A percentile compares a stretch with the other conserved stretches of the same genome.
Evolutionary conservation across 495 filamentous ascomycete species (phyloP).

Genomic region (Tuber borchii): DNA sequence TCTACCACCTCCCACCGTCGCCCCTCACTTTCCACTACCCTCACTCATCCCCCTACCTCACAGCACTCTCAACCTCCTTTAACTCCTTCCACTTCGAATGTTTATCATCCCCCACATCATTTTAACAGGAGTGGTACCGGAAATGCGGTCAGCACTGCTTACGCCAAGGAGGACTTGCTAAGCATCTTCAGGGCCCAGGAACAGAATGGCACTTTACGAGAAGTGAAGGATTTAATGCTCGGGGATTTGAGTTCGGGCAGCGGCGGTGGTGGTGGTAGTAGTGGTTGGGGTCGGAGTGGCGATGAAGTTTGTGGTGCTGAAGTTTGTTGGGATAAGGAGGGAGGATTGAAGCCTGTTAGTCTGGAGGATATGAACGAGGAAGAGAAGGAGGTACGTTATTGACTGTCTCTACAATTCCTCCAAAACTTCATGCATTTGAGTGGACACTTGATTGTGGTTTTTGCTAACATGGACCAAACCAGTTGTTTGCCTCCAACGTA

Average conservation of each 20-base stretch:
- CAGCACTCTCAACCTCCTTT: slow-evolving; percentile 48
- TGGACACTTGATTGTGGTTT: background rate
- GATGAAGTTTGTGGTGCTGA: slow-evolving; percentile 68
- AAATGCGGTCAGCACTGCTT: slow-evolving; percentile 54
- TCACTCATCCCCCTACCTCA: slow-evolving; percentile 53
- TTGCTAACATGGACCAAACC: slow-evolving; percentile 36
- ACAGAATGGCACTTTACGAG: slow-evolving; percentile 52
- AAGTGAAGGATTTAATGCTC: slow-evolving; percentile 61
- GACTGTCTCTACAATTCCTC: slow-evolving; percentile 17
- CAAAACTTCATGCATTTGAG: slow-evolving; percentile 10
- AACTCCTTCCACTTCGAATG: slow-evolving; percentile 48
- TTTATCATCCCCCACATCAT: slow-evolving; percentile 42
- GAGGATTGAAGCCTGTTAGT: slow-evolving; percentile 63
- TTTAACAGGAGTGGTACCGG: slow-evolving; percentile 52
- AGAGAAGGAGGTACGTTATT: slow-evolving; percentile 66
- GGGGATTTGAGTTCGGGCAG: slow-evolving; percentile 62
- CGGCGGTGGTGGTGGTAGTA: slow-evolving; percentile 51
- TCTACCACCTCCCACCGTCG: slow-evolving; percentile 36
- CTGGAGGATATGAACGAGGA: slow-evolving; percentile 70
- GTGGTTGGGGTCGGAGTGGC: slow-evolving; percentile 67
- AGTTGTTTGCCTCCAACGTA: slow-evolving; percentile 76
- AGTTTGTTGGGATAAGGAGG: slow-evolving; percentile 82
- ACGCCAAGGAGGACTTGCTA: slow-evolving; percentile 77
- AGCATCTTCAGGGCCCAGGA: slow-evolving; percentile 62
- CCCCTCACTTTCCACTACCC: slow-evolving; percentile 47